phyloP scores from a whole-genome alignment of 2,329 filamentous ascomycete species.

The Paecilomyces sp. region DNA sequence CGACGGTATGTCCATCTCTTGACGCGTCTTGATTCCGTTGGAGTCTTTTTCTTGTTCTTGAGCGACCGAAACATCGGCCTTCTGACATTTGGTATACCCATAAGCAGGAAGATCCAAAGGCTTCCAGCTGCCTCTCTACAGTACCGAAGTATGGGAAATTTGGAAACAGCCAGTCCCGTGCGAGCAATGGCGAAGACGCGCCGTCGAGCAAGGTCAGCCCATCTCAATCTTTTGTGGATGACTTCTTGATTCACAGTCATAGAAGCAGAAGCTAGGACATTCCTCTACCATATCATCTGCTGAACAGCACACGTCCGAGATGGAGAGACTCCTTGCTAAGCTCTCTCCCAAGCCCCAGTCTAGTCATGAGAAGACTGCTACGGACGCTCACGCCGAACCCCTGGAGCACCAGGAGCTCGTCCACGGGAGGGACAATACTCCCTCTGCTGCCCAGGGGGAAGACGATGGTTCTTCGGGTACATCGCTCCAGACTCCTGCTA shows the following conservation, averaged over 20 bases:
- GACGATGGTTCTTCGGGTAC: constrained; percentile 13
- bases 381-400: constrained; percentile 57
- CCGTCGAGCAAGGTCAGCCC: constrained; percentile 31
- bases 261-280: constrained; percentile 43
- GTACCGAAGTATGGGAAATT: constrained; percentile 27
- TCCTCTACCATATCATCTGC: constrained; percentile 17
- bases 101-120: constrained; percentile 18
- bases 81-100: constrained; percentile 6
- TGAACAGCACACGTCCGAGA: constrained; percentile 31
- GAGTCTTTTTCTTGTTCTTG: background rate
- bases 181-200: constrained; percentile 15
- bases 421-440: constrained; percentile 19
- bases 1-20: constrained; percentile 16
- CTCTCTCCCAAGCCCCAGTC: constrained; percentile 29
- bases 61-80: background rate
- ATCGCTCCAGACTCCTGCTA: constrained; percentile 10
- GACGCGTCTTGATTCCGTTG: background rate
- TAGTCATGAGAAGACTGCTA: constrained; percentile 9
- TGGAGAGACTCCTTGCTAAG: constrained; percentile 56
- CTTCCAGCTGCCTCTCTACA: constrained; percentile 19
- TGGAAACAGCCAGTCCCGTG: constrained; percentile 21
- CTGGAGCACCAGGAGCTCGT: constrained; percentile 62
- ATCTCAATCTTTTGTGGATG: background rate
- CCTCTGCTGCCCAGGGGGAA: constrained; percentile 10
- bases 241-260: constrained; percentile 24